Conservation (phyloP, 331 rosid species). For the Erythrophleum ivorense region DNA sequence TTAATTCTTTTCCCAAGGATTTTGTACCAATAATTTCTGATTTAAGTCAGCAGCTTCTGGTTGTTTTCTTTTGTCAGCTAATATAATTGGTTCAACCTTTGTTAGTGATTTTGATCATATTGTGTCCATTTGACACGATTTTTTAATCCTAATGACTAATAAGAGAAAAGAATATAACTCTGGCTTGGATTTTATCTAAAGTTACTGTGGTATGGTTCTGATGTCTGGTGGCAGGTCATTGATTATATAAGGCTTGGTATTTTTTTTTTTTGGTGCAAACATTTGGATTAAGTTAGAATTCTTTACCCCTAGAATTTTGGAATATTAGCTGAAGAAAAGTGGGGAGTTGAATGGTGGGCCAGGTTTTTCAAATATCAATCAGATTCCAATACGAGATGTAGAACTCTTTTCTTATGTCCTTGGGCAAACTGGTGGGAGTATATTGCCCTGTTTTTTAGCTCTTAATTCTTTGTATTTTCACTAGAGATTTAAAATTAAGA, state of each 20-base stretch:
- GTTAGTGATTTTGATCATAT: slow-evolving; percentile 19
- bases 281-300: slow-evolving; percentile 1
- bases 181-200: slow-evolving; percentile 13
- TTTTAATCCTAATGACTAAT: neutral
- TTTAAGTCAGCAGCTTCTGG: slow-evolving; percentile 23
- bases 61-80: neutral
- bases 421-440: neutral
- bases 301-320: neutral
- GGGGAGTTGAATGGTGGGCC: slow-evolving; percentile 3
- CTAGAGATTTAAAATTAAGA: neutral
- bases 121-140: slow-evolving; percentile 4
- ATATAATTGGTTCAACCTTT: neutral
- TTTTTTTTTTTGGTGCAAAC: slow-evolving; percentile 4
- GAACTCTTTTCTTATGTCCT: neutral
- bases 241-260: neutral
- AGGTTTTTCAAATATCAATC: neutral
- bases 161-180: slow-evolving; percentile 12
- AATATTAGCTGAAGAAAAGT: slow-evolving; percentile 2
- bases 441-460: neutral
- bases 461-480: neutral
- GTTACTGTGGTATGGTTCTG: neutral
- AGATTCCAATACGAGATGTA: slow-evolving; percentile 17
- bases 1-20: slow-evolving; percentile 21
- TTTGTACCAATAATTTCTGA: slow-evolving; percentile 1
- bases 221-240: slow-evolving; percentile 5